Conservation (phyloP, 805 yeast genomes). For the Blastobotrys chiropterorum region DNA sequence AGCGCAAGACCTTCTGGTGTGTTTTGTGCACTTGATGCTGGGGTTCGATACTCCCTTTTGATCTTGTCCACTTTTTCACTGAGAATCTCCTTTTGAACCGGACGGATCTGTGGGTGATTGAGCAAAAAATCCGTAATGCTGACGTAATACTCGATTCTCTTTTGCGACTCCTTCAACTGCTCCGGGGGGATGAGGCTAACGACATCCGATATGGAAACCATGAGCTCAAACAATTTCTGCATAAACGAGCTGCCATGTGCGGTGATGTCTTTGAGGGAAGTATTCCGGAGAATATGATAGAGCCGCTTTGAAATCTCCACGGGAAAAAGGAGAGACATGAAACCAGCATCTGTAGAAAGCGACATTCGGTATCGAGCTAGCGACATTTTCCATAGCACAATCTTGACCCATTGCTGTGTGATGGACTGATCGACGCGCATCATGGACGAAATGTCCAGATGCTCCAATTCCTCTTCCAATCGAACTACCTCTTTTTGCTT, state of each 20-base stretch:
- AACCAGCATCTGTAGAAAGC: constrained; percentile 5
- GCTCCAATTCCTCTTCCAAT: constrained; percentile 8
- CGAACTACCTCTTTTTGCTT: constrained; percentile 11
- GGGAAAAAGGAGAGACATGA: constrained; percentile 13
- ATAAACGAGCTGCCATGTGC: constrained; percentile 12
- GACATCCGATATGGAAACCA: constrained; percentile 11
- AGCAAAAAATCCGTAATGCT: constrained; percentile 13
- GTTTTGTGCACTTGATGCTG: too few relatives aligned
- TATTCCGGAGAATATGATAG: constrained; percentile 4
- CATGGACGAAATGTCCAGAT: constrained; percentile 9
- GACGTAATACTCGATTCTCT: constrained; percentile 10
- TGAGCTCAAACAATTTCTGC: constrained; percentile 12
- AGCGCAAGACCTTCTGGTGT: too few relatives aligned
- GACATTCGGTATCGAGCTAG: constrained; percentile 11
- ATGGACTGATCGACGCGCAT: constrained; percentile 14
- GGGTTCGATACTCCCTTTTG: too few relatives aligned
- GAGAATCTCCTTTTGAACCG: constrained; percentile 7
- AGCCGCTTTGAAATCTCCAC: constrained; percentile 11
- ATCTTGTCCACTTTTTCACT: constrained; percentile 8
- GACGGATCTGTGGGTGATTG: constrained; percentile 6
- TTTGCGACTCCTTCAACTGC: constrained; percentile 6
- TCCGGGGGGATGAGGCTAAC: constrained; percentile 9
- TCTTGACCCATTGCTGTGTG: constrained; percentile 16
- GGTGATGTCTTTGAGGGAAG: constrained; percentile 7
- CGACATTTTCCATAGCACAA: constrained; percentile 17